Percentiles rank a stretch among this genome's conserved stretches.
These are phyloP conservation scores for Pyrus communis DNA, from an alignment of 306 rosid species.

Conservation along the genomic window DNA sequence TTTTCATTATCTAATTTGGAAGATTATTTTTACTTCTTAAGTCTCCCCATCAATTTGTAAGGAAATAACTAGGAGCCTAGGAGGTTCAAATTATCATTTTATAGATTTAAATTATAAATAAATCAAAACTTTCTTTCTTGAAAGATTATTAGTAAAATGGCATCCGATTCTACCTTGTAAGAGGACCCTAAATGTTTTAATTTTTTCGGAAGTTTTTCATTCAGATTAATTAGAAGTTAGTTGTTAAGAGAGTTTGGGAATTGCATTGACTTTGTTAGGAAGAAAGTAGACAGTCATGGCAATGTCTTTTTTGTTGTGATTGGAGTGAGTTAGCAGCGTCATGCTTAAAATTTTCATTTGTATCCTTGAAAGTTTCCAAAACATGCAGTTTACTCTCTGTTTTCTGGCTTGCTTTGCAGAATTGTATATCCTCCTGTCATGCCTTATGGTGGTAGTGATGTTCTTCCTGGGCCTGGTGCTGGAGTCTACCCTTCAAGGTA, in stretches of 20 bases:
- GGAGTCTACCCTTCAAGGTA: constrained; percentile 69
- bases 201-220: background rate
- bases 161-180: background rate
- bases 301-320: background rate
- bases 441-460: constrained; percentile 52
- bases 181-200: background rate
- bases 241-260: background rate
- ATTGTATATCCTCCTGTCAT: constrained; percentile 39
- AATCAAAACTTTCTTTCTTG: background rate
- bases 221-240: background rate
- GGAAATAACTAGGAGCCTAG: background rate
- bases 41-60: background rate
- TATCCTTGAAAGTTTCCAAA: background rate
- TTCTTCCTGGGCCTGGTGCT: constrained; percentile 73
- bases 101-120: no score
- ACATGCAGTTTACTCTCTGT: constrained; percentile 7
- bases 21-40: background rate
- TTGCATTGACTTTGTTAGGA: background rate
- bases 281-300: background rate
- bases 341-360: background rate
- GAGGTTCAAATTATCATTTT: background rate
- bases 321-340: background rate
- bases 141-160: background rate
- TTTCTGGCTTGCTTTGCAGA: constrained; percentile 31
- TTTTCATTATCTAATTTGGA: background rate